Evolutionary conservation across 2,329 filamentous ascomycete genomes (phyloP).

Genomic region (Juglanconis sp.): DNA sequence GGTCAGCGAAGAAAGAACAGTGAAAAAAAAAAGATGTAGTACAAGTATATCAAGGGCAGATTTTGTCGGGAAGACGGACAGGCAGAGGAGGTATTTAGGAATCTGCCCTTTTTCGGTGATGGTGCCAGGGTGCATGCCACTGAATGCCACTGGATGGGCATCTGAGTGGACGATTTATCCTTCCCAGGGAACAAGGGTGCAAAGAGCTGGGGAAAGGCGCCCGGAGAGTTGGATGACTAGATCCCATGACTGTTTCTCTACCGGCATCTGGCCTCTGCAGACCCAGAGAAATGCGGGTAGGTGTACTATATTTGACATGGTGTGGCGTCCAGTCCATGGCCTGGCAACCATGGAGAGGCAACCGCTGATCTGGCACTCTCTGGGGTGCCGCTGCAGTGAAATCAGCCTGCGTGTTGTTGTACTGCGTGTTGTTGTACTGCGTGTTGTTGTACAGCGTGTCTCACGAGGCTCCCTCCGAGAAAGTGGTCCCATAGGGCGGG

Average conservation of each 20-base stretch:
- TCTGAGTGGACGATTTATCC: slow-evolving; percentile 11
- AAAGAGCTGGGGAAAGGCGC: slow-evolving; percentile 16
- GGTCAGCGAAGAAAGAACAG: neutral
- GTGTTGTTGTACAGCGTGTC: neutral
- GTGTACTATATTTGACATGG: slow-evolving; percentile 17
- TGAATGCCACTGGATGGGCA: neutral
- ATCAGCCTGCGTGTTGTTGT: neutral
- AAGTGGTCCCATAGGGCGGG: neutral
- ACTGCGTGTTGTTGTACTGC: neutral
- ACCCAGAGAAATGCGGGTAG: slow-evolving; percentile 1
- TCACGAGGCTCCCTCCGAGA: neutral
- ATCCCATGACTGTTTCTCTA: slow-evolving; percentile 16
- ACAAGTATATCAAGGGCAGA: neutral
- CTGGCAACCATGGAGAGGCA: neutral
- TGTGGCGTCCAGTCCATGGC: slow-evolving; percentile 5
- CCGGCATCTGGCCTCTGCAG: slow-evolving; percentile 9
- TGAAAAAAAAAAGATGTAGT: neutral
- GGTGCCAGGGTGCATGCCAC: neutral
- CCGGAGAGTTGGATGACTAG: slow-evolving; percentile 8
- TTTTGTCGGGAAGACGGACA: neutral
- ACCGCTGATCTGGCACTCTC: neutral
- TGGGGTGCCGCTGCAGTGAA: neutral
- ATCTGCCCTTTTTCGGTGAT: neutral
- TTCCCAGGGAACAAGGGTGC: slow-evolving; percentile 6
- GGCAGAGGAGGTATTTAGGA: slow-evolving; percentile 5